phyloP scores from a whole-genome alignment of 2,329 filamentous ascomycete genomes.

The Phyllosticta citrichinensis region DNA sequence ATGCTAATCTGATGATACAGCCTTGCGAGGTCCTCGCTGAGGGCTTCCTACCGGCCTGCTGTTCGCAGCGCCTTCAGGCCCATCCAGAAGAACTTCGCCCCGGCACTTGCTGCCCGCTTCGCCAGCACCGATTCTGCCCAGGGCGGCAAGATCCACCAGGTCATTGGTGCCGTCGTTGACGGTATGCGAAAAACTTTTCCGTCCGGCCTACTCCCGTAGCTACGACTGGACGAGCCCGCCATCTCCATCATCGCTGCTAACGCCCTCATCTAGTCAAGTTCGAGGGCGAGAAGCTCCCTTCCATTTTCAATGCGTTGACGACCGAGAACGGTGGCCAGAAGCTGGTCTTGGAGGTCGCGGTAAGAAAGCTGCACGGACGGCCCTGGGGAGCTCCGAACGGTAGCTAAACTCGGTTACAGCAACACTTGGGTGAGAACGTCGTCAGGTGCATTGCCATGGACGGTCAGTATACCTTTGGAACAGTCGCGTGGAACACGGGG shows the following conservation, averaged over 20 bases:
- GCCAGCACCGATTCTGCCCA: conserved; percentile 48
- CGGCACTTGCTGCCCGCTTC: conserved; percentile 50
- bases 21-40: conserved; percentile 36
- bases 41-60: conserved; percentile 49
- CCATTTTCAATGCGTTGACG: conserved; percentile 95
- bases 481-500: conserved; percentile 3
- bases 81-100: conserved; percentile 47
- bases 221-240: conserved; percentile 5
- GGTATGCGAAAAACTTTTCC: conserved; percentile 51
- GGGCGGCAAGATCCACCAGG: conserved; percentile 61
- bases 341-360: conserved; percentile 91
- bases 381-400: conserved; percentile 11
- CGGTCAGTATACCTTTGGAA: conserved; percentile 50
- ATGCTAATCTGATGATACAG: conserved; percentile 29
- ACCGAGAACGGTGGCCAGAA: conserved; percentile 87
- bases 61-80: conserved; percentile 41
- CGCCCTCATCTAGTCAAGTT: conserved; percentile 71
- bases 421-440: conserved; percentile 99
- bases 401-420: conserved; percentile 44
- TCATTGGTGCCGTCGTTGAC: conserved; percentile 98
- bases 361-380: conserved; percentile 42
- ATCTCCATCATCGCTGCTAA: conserved; percentile 22
- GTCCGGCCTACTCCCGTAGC: conserved; percentile 2
- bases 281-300: conserved; percentile 81
- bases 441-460: conserved; percentile 99